These are phyloP conservation scores for Blumeria graminis DNA, from an alignment of 2,329 filamentous ascomycete species.

Conservation along the genomic window DNA sequence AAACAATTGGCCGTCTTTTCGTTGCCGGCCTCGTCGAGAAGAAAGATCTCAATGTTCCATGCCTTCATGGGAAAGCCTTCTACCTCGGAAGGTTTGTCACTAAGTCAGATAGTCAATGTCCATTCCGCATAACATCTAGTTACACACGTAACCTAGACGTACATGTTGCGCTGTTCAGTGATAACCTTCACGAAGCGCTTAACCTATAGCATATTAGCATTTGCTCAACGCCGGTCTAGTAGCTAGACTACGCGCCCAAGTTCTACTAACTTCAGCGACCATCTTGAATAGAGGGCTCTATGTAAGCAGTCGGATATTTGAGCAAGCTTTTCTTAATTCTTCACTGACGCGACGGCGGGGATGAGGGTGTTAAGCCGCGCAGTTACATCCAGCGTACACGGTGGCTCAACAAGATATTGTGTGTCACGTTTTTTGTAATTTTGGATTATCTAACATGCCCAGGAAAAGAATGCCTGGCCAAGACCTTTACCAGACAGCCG, in stretches of 20 bases:
- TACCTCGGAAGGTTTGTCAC: conserved; percentile 55
- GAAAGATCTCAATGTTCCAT: conserved; percentile 71
- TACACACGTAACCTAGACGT: conserved; percentile 3
- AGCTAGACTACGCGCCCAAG: too few relatives aligned
- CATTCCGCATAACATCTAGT: background rate
- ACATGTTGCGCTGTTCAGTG: conserved; percentile 61
- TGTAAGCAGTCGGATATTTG: too few relatives aligned
- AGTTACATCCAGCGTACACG: too few relatives aligned
- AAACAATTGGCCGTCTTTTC: conserved; percentile 66
- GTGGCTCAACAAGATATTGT: too few relatives aligned
- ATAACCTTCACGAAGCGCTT: conserved; percentile 83
- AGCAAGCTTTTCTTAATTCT: too few relatives aligned
- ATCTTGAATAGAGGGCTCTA: conserved; percentile 7
- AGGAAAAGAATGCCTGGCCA: too few relatives aligned
- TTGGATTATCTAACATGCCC: too few relatives aligned
- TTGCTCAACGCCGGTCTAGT: too few relatives aligned
- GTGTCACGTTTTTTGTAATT: too few relatives aligned
- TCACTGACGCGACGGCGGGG: too few relatives aligned
- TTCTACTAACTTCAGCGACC: conserved; percentile 14
- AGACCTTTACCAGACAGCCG: too few relatives aligned
- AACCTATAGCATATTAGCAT: conserved; percentile 21
- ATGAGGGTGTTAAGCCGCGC: too few relatives aligned
- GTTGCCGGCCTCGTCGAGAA: conserved; percentile 69
- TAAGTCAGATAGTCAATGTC: conserved; percentile 16
- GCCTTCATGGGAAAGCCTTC: conserved; percentile 79